Evolutionary conservation across 345 rosid species (phyloP).

Genomic region (Draba incana): DNA sequence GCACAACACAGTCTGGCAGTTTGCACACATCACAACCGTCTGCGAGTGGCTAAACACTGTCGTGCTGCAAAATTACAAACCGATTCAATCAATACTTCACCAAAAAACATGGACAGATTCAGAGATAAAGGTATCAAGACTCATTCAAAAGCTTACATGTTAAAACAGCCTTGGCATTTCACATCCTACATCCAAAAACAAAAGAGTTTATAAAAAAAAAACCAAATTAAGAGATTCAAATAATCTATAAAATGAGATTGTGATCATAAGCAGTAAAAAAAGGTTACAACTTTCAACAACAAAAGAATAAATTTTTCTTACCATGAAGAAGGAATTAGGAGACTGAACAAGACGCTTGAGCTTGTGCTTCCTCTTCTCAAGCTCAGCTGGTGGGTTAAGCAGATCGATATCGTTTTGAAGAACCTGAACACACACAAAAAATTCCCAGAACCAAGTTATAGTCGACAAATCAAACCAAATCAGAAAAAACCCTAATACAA

Average conservation of each 20-base stretch:
- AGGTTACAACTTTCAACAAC: neutral
- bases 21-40: slow-evolving; percentile 60
- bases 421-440: slow-evolving; percentile 38
- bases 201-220: too few relatives aligned
- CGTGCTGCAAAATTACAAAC: slow-evolving; percentile 43
- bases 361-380: slow-evolving; percentile 77
- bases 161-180: slow-evolving; percentile 64
- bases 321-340: slow-evolving; percentile 75
- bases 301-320: slow-evolving; percentile 5
- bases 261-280: neutral
- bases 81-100: neutral
- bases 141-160: slow-evolving; percentile 42
- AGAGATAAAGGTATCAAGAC: neutral
- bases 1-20: slow-evolving; percentile 62
- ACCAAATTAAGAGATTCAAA: neutral
- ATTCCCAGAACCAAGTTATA: too few relatives aligned
- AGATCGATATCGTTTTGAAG: slow-evolving; percentile 71
- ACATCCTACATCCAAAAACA: slow-evolving; percentile 46
- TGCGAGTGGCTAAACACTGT: slow-evolving; percentile 70
- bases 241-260: neutral
- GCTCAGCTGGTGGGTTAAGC: slow-evolving; percentile 71
- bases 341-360: slow-evolving; percentile 78
- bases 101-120: neutral
- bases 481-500: neutral
- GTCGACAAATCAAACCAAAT: slow-evolving; percentile 1